Base-by-base conservation (phyloP, 78 protist genomes). In the Abeoforma whisleri region DNA sequence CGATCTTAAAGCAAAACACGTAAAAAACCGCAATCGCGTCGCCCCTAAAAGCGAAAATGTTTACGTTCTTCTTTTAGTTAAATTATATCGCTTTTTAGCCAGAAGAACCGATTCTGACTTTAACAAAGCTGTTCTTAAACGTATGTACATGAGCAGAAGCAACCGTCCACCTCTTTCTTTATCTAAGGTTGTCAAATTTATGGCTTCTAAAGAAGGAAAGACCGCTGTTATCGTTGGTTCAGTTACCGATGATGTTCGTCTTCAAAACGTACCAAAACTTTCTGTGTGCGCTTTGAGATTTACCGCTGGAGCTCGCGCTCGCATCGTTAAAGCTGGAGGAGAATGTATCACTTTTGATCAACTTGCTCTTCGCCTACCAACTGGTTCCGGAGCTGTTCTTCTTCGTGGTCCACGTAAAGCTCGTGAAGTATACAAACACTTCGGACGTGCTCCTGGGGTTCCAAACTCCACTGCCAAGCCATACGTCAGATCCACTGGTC, bases 241-340 rank as follows among this genome's bases (percentile, higher is more conserved):
- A 33, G 97, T 98, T 36, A 95, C 98, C 74, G 95, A 97, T 84
- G 99, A 98, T 76, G 90, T 84, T n/a, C 96, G 99, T 75, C 0
- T 96, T 22, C 69, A 87, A 62, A 96, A 90, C 12, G 89, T 91
- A 81, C 99, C 99, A 82, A 92, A 90, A 90, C 32, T 96, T 39
- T 84, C 86, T 25, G 90, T 98, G n/a, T 85, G 93, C 91, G 99
- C 99, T 35, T 98, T 98, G 33, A 92, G 93, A 77, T 81, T 96
- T 94, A 90, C 99, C 74, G 91, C 91, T 76, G 57, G 95, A 2
- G 99, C 98, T 57, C 98, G 98, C 87, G 93, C 96, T 32, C 90
- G 98, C 74, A 95, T 98, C 89, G 82, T 91, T 37, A 81, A 84
- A 57, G 98, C 98, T 39, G 99, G 99, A 35, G 99, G 99, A 34